These are phyloP conservation scores for Candida xiaguanensis DNA, from an alignment of 805 yeast genomes.

Conservation along the genomic window DNA sequence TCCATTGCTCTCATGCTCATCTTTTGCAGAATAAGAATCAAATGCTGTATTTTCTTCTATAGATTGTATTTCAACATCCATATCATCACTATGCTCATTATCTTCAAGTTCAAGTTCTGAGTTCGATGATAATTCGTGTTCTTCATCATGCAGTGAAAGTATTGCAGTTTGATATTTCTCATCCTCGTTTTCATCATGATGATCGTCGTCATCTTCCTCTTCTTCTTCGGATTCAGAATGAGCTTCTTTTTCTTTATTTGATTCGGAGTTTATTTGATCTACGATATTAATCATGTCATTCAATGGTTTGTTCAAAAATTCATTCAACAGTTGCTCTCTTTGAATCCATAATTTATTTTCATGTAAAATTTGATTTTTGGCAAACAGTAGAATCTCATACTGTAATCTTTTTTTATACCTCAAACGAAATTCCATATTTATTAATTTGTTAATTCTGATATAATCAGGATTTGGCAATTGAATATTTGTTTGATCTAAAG, in stretches of 20 bases:
- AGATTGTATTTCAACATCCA: constrained; percentile 7
- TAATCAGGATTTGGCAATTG: constrained; percentile 25
- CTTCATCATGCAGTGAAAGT: no score
- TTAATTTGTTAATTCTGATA: constrained; percentile 24
- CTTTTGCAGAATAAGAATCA: constrained; percentile 2
- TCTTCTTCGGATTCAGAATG: constrained; percentile 20
- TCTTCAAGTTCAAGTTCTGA: not conserved
- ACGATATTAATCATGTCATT: constrained; percentile 23
- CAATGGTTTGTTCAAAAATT: constrained; percentile 27
- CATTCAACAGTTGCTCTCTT: constrained; percentile 27
- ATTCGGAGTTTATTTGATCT: constrained; percentile 24
- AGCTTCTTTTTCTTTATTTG: constrained; percentile 23
- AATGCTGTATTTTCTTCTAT: not conserved
- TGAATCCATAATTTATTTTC: constrained; percentile 34
- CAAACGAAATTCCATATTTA: constrained; percentile 30
- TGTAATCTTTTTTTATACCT: constrained; percentile 31
- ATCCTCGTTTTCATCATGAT: constrained; percentile 16
- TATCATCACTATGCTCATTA: constrained; percentile 12
- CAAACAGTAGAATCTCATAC: constrained; percentile 30
- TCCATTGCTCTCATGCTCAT: not conserved
- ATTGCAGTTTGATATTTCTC: not conserved
- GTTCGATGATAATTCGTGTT: not conserved
- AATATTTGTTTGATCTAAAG: constrained; percentile 19
- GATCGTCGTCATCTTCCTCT: constrained; percentile 22
- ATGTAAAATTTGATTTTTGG: constrained; percentile 26